phyloP scores from a whole-genome alignment of 306 rosid genomes.

The Prunus davidiana region DNA sequence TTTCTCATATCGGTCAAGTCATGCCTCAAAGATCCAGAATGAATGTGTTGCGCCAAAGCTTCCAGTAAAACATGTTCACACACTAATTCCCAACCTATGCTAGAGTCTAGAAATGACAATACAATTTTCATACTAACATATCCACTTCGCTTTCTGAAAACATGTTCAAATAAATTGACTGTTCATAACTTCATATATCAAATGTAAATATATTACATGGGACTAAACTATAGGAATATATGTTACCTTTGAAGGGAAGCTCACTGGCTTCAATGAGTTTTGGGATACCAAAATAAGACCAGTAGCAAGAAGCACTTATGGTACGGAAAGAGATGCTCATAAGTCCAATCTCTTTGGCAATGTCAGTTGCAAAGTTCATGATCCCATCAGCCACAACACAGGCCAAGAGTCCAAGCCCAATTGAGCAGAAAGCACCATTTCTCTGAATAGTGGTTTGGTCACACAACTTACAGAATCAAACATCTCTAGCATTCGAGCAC shows the following conservation, averaged over 20 bases:
- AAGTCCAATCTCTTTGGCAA: slow-evolving; percentile 27
- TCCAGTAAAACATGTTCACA: too few species aligned
- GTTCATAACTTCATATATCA: too few species aligned
- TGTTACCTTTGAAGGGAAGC: slow-evolving; percentile 49
- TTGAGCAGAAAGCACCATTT: slow-evolving; percentile 10
- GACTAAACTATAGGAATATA: too few species aligned
- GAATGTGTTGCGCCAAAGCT: too few species aligned
- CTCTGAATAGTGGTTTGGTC: slow-evolving; percentile 28
- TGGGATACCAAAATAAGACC: slow-evolving; percentile 39
- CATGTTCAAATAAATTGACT: neutral
- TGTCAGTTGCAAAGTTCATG: slow-evolving; percentile 22
- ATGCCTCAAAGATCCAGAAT: too few species aligned
- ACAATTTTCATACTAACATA: too few species aligned
- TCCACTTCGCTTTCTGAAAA: slow-evolving; percentile 42
- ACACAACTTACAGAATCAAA: neutral
- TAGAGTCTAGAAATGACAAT: too few species aligned
- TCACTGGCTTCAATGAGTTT: slow-evolving; percentile 24
- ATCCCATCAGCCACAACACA: slow-evolving; percentile 47
- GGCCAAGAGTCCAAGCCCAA: neutral
- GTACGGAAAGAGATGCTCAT: slow-evolving; percentile 42
- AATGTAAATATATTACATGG: too few species aligned
- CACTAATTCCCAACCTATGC: too few species aligned
- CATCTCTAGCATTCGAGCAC: neutral
- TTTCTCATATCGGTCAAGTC: too few species aligned
- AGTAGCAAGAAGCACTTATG: slow-evolving; percentile 33